phyloP scores from a whole-genome alignment of 2,329 filamentous ascomycete species.

The Diaporthe humulicola region DNA sequence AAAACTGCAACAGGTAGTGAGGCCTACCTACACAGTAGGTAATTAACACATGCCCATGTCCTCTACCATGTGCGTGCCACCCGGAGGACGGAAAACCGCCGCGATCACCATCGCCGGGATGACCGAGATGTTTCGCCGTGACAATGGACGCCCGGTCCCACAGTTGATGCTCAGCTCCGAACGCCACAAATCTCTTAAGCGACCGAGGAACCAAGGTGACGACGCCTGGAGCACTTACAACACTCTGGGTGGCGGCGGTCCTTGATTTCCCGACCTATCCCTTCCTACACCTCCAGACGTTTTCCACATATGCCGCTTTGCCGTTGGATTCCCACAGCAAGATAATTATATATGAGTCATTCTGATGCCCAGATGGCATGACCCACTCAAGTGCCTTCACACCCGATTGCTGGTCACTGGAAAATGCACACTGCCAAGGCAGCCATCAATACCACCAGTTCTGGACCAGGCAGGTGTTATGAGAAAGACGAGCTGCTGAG shows the following conservation, averaged over 20 bases:
- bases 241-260: neutral
- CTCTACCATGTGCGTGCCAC: neutral
- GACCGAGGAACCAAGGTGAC: neutral
- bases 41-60: neutral
- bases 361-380: neutral
- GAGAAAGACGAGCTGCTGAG: neutral
- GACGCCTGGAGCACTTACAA: neutral
- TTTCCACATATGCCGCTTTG: conserved; percentile 4
- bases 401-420: no score
- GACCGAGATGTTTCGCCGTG: neutral
- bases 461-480: neutral
- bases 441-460: neutral
- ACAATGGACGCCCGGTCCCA: neutral
- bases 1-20: neutral
- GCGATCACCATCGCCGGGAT: neutral
- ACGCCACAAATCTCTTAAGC: conserved; percentile 17
- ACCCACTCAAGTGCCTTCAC: neutral
- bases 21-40: no score
- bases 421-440: neutral
- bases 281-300: neutral
- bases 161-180: conserved; percentile 3
- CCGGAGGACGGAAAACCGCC: neutral
- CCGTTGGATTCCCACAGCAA: neutral
- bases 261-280: neutral
- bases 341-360: neutral